Percentiles rank a stretch among this genome's conserved stretches.
Evolutionary conservation across 176 grass and related monocot species (phyloP).

Genomic region (Sorghum bicolor): DNA sequence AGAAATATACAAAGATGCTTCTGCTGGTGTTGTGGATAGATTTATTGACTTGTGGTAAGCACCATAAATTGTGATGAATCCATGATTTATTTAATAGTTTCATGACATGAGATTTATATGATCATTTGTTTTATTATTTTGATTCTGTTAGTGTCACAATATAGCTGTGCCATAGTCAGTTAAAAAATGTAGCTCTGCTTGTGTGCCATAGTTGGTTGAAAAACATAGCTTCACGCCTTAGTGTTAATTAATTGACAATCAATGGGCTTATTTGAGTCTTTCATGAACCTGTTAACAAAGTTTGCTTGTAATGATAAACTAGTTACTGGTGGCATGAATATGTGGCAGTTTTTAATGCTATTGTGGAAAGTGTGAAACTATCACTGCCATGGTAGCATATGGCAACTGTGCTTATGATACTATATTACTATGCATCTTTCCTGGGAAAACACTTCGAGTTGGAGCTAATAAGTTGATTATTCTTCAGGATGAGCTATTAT

Average conservation of each 20-base stretch:
- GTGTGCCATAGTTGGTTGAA: not conserved
- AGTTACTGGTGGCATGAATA: not conserved
- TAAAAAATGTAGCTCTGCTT: not conserved
- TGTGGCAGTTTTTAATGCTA: not conserved
- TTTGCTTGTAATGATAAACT: not conserved
- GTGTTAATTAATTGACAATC: not conserved
- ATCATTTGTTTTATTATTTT: not conserved
- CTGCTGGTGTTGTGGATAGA: constrained; percentile 66
- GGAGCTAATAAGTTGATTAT: not conserved
- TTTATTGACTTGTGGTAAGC: constrained; percentile 85
- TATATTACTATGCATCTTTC: constrained; percentile 10
- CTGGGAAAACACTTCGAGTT: not conserved
- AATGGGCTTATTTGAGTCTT: not conserved
- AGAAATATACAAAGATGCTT: constrained; percentile 88
- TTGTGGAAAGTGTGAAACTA: not conserved
- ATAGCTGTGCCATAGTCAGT: not conserved
- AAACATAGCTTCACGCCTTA: not conserved
- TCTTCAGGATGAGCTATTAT: not conserved
- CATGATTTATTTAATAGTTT: constrained; percentile 27
- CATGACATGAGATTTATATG: not conserved
- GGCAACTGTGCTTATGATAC: not conserved
- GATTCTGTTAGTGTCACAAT: not conserved
- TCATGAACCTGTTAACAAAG: not conserved
- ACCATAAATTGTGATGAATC: constrained; percentile 3
- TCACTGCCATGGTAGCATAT: not conserved